Percentiles rank a stretch among this genome's conserved stretches.
Conservation (phyloP, 768 basidiomycete genomes). For the Clitopilus passeckerianus region DNA sequence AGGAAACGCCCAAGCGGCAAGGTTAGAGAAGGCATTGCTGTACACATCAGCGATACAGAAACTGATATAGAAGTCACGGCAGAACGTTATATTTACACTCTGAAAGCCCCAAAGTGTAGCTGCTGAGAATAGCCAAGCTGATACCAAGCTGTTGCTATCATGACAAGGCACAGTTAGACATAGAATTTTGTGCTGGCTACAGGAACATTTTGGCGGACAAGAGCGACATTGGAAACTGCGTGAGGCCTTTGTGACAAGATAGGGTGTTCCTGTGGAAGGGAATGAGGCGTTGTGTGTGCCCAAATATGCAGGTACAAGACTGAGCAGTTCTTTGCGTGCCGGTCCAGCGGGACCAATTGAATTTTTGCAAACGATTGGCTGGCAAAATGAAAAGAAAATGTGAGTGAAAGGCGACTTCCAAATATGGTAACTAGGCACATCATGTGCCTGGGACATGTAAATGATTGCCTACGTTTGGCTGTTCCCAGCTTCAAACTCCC, state of each 20-base stretch:
- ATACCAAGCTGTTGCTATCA: not conserved
- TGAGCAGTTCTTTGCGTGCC: not conserved
- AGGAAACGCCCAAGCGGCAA: not conserved
- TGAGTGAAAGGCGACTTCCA: not conserved
- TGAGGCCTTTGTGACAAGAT: too few relatives aligned
- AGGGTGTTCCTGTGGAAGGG: not conserved
- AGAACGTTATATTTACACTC: not conserved
- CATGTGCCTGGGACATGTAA: constrained; percentile 15
- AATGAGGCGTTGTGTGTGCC: not conserved
- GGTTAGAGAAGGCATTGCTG: not conserved
- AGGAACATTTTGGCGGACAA: too few relatives aligned
- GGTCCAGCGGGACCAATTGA: not conserved
- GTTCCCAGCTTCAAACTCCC: constrained; percentile 13
- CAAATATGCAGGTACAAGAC: not conserved
- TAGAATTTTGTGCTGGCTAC: too few relatives aligned
- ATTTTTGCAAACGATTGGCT: not conserved
- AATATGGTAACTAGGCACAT: not conserved
- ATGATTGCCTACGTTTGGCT: constrained; percentile 14
- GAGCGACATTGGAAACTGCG: too few relatives aligned
- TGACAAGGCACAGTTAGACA: not conserved
- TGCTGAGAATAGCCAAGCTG: not conserved
- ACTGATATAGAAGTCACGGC: too few relatives aligned
- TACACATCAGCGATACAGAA: not conserved
- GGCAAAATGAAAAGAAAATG: not conserved
- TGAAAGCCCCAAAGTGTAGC: not conserved